Evolutionary conservation across 2,329 filamentous ascomycete genomes (phyloP).

Genomic region (Stachybotrys echinatus): DNA sequence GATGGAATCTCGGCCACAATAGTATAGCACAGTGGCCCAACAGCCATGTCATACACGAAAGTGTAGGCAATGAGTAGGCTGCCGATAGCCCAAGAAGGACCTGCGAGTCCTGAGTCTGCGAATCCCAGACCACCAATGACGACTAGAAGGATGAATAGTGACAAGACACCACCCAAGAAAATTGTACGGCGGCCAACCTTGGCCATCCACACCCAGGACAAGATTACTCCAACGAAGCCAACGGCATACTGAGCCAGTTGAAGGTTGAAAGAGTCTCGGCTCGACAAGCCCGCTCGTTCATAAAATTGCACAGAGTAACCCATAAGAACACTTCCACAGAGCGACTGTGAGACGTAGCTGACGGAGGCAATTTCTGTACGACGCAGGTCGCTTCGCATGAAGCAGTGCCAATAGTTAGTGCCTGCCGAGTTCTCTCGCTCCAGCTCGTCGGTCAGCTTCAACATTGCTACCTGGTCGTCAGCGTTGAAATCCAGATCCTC

Average conservation of each 20-base stretch:
- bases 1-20: conserved; percentile 57
- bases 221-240: conserved; percentile 36
- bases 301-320: too few species aligned
- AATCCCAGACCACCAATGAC: conserved; percentile 41
- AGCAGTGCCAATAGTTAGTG: conserved; percentile 40
- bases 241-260: too few species aligned
- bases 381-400: conserved; percentile 37
- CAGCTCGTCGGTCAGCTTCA: conserved; percentile 40
- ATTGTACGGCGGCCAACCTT: conserved; percentile 38
- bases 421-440: conserved; percentile 34
- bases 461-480: conserved; percentile 32
- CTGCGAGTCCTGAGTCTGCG: conserved; percentile 37
- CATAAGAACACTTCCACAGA: too few species aligned
- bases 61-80: conserved; percentile 38
- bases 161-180: conserved; percentile 40
- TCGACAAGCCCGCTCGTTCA: too few species aligned
- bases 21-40: conserved; percentile 67
- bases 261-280: too few species aligned
- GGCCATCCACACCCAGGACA: conserved; percentile 37
- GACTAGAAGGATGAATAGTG: conserved; percentile 37
- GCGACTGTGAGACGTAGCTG: too few species aligned
- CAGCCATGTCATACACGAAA: conserved; percentile 31
- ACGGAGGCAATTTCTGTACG: conserved; percentile 40
- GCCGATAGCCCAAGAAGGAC: conserved; percentile 42
- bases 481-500: conserved; percentile 31